Evolutionary conservation across 805 yeast species (phyloP).

Genomic region (Lipomyces yamadae): DNA sequence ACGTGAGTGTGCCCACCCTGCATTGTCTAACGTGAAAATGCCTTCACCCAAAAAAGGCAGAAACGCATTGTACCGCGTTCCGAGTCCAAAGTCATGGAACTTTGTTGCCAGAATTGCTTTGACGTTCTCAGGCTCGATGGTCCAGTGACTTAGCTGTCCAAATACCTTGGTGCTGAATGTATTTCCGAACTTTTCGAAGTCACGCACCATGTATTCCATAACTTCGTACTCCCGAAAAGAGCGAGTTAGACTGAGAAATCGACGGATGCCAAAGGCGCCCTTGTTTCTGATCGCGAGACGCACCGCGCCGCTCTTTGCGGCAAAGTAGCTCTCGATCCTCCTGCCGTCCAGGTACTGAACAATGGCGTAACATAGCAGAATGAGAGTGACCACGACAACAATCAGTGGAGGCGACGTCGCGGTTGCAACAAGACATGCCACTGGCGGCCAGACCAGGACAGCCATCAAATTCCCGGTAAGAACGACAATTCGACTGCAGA

Average conservation of each 20-base stretch:
- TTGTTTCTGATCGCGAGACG: not conserved
- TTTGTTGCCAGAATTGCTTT: slow-evolving; percentile 45
- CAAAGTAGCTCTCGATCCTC: not conserved
- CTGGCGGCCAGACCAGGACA: not conserved
- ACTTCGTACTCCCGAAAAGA: not conserved
- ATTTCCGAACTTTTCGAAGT: not conserved
- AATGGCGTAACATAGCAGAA: not conserved
- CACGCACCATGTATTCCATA: not conserved
- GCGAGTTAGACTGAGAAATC: not conserved
- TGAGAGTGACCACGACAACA: not conserved
- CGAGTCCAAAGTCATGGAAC: slow-evolving; percentile 45
- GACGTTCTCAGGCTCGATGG: slow-evolving; percentile 45
- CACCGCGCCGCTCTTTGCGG: not conserved
- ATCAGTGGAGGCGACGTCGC: not conserved
- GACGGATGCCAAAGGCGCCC: not conserved
- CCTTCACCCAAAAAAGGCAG: slow-evolving; percentile 46
- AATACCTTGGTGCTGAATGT: not conserved
- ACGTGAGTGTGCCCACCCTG: slow-evolving; percentile 48
- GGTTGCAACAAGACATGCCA: not conserved
- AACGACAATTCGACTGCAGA: not conserved
- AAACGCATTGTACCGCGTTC: slow-evolving; percentile 40
- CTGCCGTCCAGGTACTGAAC: not conserved
- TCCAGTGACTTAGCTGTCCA: slow-evolving; percentile 7
- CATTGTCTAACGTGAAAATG: slow-evolving; percentile 47
- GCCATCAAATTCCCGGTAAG: not conserved